A percentile compares a stretch with the other conserved stretches of the same genome.
phyloP scores from a whole-genome alignment of 2,329 filamentous ascomycete species.

The Ramularia endophylla region DNA sequence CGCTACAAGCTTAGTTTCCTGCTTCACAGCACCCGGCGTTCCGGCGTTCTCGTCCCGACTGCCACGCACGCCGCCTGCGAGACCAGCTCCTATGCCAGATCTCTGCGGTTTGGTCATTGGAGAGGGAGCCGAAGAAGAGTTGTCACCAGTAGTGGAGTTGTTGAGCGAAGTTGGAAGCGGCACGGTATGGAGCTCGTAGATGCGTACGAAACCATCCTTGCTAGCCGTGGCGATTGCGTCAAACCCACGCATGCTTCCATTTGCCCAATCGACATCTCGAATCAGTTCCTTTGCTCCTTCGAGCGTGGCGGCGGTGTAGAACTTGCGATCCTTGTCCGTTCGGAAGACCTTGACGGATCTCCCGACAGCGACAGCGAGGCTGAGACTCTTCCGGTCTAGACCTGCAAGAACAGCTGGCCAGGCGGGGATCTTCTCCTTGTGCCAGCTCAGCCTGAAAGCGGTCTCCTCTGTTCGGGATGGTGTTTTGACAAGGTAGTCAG shows the following conservation, averaged over 20 bases:
- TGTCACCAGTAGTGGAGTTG: constrained; percentile 11
- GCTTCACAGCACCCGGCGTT: constrained; percentile 57
- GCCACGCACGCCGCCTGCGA: constrained; percentile 44
- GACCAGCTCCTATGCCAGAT: constrained; percentile 50
- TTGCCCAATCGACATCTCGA: constrained; percentile 85
- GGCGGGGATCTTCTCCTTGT: constrained; percentile 78
- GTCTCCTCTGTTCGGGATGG: constrained; percentile 79
- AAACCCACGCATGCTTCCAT: constrained; percentile 82
- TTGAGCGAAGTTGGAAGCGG: constrained; percentile 12
- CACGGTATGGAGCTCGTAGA: constrained; percentile 71
- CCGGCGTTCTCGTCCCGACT: constrained; percentile 51
- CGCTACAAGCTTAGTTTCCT: constrained; percentile 58
- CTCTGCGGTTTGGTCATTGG: constrained; percentile 11
- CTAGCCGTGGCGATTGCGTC: constrained; percentile 88
- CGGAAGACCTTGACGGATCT: constrained; percentile 77
- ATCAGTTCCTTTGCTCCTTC: constrained; percentile 65
- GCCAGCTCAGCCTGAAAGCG: constrained; percentile 78
- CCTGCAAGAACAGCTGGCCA: constrained; percentile 72
- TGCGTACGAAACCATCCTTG: constrained; percentile 81
- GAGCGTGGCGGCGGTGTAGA: constrained; percentile 78
- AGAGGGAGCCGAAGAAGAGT: background rate
- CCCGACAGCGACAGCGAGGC: constrained; percentile 81
- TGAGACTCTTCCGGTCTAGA: constrained; percentile 71
- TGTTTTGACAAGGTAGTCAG: constrained; percentile 64
- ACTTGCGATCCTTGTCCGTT: constrained; percentile 66